A percentile compares a stretch with the other conserved stretches of the same genome.
Evolutionary conservation across 108 stramenopile genomes (phyloP).

Genomic region (Halocafeteria seosinensis): DNA sequence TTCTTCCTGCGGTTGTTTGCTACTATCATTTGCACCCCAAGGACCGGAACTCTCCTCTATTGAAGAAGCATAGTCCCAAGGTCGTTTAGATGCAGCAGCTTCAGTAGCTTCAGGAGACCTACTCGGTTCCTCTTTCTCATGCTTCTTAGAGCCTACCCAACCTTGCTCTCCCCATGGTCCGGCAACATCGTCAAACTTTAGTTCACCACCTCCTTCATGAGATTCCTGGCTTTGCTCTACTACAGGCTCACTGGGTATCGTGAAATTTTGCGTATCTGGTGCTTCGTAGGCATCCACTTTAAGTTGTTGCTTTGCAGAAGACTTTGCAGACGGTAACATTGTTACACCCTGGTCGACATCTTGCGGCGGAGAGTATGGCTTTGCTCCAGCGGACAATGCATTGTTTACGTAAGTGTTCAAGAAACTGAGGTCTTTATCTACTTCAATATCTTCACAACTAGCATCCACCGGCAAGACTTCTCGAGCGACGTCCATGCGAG

Average conservation of each 20-base stretch:
- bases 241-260: background rate
- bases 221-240: background rate
- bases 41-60: background rate
- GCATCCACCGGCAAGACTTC: constrained; percentile 89
- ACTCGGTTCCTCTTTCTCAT: background rate
- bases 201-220: background rate
- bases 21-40: background rate
- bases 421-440: constrained; percentile 66
- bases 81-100: background rate
- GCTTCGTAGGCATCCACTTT: background rate
- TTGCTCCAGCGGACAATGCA: constrained; percentile 61
- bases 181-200: background rate
- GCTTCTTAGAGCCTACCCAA: background rate
- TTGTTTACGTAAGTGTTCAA: constrained; percentile 62
- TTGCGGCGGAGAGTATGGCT: constrained; percentile 56
- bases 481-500: constrained; percentile 33
- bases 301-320: background rate
- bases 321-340: too few relatives aligned
- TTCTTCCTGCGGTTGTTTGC: background rate
- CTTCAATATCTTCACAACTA: constrained; percentile 56
- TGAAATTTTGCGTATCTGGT: background rate
- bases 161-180: background rate
- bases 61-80: background rate
- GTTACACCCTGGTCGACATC: too few relatives aligned
- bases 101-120: background rate